Evolutionary conservation across 495 filamentous ascomycete species (phyloP).

Genomic region (Parathielavia hyrcaniae): DNA sequence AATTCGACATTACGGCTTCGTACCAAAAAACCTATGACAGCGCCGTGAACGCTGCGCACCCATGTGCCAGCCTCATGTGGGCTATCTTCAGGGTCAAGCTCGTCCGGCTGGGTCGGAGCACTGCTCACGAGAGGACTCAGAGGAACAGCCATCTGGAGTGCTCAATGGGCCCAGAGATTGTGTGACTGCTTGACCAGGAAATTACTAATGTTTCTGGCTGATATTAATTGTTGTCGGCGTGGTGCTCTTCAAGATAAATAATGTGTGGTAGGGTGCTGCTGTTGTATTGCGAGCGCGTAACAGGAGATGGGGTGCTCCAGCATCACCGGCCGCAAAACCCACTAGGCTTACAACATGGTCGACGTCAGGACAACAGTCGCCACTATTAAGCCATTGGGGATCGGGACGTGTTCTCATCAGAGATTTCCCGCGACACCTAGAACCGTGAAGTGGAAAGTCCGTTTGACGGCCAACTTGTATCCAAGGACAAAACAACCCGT

Average conservation of each 20-base stretch:
- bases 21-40: conserved; percentile 2
- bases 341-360: background rate
- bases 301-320: conserved; percentile 27
- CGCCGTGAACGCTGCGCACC: conserved; percentile 8
- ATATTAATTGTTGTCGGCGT: background rate
- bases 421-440: too few relatives aligned
- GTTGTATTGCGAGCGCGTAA: conserved; percentile 22
- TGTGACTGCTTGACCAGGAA: conserved; percentile 2
- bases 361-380: too few relatives aligned
- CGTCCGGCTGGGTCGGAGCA: too few relatives aligned
- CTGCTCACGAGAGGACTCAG: too few relatives aligned
- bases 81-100: conserved; percentile 7
- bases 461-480: too few relatives aligned
- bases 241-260: background rate
- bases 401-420: too few relatives aligned
- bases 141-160: background rate
- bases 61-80: background rate
- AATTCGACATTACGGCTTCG: background rate
- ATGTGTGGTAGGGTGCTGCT: conserved; percentile 1
- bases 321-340: conserved; percentile 14
- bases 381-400: too few relatives aligned
- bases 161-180: background rate
- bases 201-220: background rate
- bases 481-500: too few relatives aligned
- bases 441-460: too few relatives aligned